A percentile compares a stretch with the other conserved stretches of the same genome.
These are phyloP conservation scores for Bruguiera hainesii DNA, from an alignment of 441 rosid genomes.

Conservation along the genomic window DNA sequence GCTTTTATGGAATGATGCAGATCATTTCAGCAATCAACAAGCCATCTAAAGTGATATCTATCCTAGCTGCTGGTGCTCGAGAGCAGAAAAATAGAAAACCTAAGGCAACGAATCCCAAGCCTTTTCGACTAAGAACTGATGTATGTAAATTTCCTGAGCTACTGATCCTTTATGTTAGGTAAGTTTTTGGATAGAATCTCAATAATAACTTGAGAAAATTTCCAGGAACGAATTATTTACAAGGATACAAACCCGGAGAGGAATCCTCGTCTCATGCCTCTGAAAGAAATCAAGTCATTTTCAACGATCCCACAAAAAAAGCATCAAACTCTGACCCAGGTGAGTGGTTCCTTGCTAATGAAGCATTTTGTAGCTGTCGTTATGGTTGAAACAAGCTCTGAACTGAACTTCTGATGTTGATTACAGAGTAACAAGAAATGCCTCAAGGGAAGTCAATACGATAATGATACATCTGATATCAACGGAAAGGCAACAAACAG, in stretches of 20 bases:
- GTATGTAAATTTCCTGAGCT: slow-evolving; percentile 37
- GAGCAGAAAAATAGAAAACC: slow-evolving; percentile 53
- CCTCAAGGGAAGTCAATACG: slow-evolving; percentile 22
- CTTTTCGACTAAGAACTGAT: slow-evolving; percentile 86
- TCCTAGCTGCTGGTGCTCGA: slow-evolving; percentile 23
- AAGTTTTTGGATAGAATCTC: slow-evolving; percentile 8
- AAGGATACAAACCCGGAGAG: slow-evolving; percentile 74
- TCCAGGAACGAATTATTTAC: slow-evolving; percentile 60
- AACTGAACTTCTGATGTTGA: slow-evolving; percentile 16
- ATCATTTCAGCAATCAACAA: slow-evolving; percentile 30
- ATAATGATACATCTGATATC: slow-evolving; percentile 4
- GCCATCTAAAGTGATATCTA: slow-evolving; percentile 37
- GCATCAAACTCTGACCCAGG: slow-evolving; percentile 25
- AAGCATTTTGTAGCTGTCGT: background rate
- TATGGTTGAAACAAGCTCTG: background rate
- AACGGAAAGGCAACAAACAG: slow-evolving; percentile 14
- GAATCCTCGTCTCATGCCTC: slow-evolving; percentile 36
- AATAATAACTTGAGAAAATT: slow-evolving; percentile 13
- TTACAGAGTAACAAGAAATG: slow-evolving; percentile 28
- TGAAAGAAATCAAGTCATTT: slow-evolving; percentile 34
- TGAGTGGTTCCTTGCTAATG: slow-evolving; percentile 15
- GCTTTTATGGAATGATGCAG: slow-evolving; percentile 33
- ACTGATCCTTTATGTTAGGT: background rate
- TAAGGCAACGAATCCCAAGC: slow-evolving; percentile 83
- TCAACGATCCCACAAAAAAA: slow-evolving; percentile 22